Evolutionary conservation across 352 stramenopile species (phyloP).

Genomic region (Globisporangium uncinulatum): DNA sequence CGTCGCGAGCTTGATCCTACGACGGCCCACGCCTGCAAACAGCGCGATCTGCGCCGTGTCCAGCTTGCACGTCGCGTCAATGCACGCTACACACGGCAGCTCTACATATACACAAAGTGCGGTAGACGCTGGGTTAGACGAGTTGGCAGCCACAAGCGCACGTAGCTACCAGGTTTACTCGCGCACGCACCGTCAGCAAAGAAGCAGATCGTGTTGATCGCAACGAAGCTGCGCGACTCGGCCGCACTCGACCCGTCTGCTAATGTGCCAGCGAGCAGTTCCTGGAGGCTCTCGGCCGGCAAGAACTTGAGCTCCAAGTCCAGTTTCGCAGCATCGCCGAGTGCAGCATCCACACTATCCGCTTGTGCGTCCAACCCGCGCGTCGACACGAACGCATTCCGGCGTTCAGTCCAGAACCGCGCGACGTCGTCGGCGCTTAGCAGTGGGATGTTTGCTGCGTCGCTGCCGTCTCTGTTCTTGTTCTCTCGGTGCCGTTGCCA

Average conservation of each 20-base stretch:
- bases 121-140: too few relatives aligned
- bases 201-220: conserved; percentile 73
- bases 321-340: neutral
- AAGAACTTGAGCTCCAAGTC: conserved; percentile 25
- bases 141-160: too few relatives aligned
- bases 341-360: neutral
- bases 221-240: conserved; percentile 24
- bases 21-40: conserved; percentile 43
- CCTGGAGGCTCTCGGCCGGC: conserved; percentile 28
- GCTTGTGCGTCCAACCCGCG: neutral
- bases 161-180: too few relatives aligned
- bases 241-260: too few relatives aligned
- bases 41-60: conserved; percentile 50
- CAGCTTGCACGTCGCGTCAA: conserved; percentile 57
- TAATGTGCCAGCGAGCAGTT: conserved; percentile 21
- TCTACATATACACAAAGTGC: conserved; percentile 18
- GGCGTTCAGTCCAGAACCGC: conserved; percentile 7
- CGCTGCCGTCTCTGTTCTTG: neutral
- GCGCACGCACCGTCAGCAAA: conserved; percentile 49
- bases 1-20: conserved; percentile 65
- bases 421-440: conserved; percentile 8
- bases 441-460: neutral
- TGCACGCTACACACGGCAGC: conserved; percentile 44
- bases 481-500: conserved; percentile 15
- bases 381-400: neutral